These are phyloP conservation scores for Jaminaea rosea DNA, from an alignment of 1,284 basidiomycete genomes.

Conservation along the genomic window DNA sequence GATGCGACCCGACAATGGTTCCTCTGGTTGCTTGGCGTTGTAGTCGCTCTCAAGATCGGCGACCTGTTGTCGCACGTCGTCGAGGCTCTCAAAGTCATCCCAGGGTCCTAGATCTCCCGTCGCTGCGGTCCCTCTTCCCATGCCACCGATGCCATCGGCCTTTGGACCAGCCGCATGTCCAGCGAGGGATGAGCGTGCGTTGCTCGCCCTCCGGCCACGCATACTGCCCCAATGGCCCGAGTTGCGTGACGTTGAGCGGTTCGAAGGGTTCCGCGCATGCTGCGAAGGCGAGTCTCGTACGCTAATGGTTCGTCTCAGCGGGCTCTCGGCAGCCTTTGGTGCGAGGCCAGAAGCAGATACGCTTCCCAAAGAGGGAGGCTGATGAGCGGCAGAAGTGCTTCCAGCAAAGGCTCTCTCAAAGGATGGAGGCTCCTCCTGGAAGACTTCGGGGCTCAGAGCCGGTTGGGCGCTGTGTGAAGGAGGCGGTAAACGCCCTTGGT, in stretches of 20 bases:
- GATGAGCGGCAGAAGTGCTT: not conserved
- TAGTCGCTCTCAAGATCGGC: slow-evolving; percentile 37
- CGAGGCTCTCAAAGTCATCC: slow-evolving; percentile 30
- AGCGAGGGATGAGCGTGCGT: slow-evolving; percentile 10
- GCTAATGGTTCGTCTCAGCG: too few relatives aligned
- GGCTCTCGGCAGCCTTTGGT: too few relatives aligned
- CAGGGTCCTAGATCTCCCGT: slow-evolving; percentile 32
- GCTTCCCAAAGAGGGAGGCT: too few relatives aligned
- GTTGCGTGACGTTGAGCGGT: not conserved
- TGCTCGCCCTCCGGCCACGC: not conserved
- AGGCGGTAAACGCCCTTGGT: too few relatives aligned
- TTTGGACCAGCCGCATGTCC: slow-evolving; percentile 8
- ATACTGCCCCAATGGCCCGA: not conserved
- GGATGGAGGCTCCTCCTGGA: not conserved
- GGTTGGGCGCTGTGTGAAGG: too few relatives aligned
- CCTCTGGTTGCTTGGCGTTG: slow-evolving; percentile 30
- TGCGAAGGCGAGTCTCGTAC: too few relatives aligned
- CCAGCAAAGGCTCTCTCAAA: not conserved
- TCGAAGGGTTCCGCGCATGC: not conserved
- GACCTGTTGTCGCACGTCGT: slow-evolving; percentile 27
- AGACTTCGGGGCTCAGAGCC: not conserved
- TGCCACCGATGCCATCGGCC: slow-evolving; percentile 38
- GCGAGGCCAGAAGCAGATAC: too few relatives aligned
- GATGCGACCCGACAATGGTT: slow-evolving; percentile 38
- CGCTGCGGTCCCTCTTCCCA: slow-evolving; percentile 31